Conservation (phyloP, 345 rosid genomes). For the Murraya koenigii region DNA sequence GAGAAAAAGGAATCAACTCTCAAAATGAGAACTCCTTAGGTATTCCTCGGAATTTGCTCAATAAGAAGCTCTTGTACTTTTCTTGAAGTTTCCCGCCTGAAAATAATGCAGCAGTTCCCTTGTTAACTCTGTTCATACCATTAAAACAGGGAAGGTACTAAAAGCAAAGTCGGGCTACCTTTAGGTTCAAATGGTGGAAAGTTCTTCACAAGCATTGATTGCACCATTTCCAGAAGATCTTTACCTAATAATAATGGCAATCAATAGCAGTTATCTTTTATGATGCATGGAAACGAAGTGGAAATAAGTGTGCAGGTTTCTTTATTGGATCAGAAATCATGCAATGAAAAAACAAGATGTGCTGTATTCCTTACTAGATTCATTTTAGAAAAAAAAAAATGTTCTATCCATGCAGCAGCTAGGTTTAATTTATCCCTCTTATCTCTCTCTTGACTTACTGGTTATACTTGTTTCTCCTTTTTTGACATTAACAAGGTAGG, state of each 20-base stretch:
- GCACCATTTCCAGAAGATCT: conserved; percentile 18
- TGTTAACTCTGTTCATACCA: background rate
- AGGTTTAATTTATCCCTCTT: background rate
- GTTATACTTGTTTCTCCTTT: conserved; percentile 12
- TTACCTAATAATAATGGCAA: conserved; percentile 16
- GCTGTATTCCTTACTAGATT: background rate
- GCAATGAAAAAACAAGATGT: background rate
- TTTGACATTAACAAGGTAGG: conserved; percentile 26
- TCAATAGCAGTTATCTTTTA: background rate
- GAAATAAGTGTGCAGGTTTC: background rate
- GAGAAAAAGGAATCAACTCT: background rate
- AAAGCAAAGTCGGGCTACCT: conserved; percentile 11
- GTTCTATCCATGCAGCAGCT: background rate
- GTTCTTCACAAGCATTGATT: conserved; percentile 14
- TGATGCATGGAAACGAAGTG: background rate
- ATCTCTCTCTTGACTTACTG: conserved; percentile 7
- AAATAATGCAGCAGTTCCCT: background rate
- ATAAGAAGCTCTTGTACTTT: conserved; percentile 20
- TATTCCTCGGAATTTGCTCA: conserved; percentile 21
- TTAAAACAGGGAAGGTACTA: background rate
- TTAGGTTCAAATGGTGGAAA: conserved; percentile 22
- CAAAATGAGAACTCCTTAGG: conserved; percentile 28
- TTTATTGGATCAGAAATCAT: background rate
- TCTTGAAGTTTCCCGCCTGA: conserved; percentile 26
- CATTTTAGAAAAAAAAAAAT: background rate